These are phyloP conservation scores for Colletotrichum filicis DNA, from an alignment of 2,329 filamentous ascomycete genomes.

Conservation along the genomic window DNA sequence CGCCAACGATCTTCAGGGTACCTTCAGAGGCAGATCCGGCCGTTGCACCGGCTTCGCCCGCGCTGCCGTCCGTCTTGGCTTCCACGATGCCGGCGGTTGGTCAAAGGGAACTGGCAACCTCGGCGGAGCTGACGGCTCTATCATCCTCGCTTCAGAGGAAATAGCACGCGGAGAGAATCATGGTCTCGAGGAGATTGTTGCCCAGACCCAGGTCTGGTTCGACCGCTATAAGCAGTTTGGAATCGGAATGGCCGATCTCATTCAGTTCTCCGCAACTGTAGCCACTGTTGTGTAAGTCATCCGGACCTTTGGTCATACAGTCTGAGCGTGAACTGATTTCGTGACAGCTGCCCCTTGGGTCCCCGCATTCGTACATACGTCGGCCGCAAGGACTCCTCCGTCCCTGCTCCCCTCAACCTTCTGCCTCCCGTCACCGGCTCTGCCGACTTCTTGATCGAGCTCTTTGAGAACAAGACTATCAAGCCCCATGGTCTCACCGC, in stretches of 20 bases:
- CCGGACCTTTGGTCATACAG: background rate
- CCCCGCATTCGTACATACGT: constrained; percentile 63
- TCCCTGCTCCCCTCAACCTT: constrained; percentile 50
- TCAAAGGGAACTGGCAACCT: constrained; percentile 45
- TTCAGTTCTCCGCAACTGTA: constrained; percentile 62
- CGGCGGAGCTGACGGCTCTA: constrained; percentile 58
- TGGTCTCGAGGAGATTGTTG: constrained; percentile 57
- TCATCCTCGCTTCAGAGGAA: constrained; percentile 52
- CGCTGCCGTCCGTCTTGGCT: constrained; percentile 56
- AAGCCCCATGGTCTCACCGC: constrained; percentile 60
- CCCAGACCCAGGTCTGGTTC: constrained; percentile 50
- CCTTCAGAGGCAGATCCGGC: constrained; percentile 49
- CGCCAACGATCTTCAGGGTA: constrained; percentile 48
- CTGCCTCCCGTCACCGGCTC: constrained; percentile 55
- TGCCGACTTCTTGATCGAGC: constrained; percentile 56
- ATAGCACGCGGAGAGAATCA: constrained; percentile 53
- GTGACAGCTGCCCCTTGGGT: constrained; percentile 47
- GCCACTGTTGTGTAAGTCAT: constrained; percentile 53
- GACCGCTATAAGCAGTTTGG: constrained; percentile 47
- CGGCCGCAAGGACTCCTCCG: constrained; percentile 58
- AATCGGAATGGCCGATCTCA: constrained; percentile 63
- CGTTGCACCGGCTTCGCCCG: constrained; percentile 56
- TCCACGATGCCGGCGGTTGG: constrained; percentile 60
- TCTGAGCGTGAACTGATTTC: background rate
- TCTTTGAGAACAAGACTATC: constrained; percentile 66